Evolutionary conservation across 495 filamentous ascomycete species (phyloP).

Genomic region (Podospora pseudocomata): DNA sequence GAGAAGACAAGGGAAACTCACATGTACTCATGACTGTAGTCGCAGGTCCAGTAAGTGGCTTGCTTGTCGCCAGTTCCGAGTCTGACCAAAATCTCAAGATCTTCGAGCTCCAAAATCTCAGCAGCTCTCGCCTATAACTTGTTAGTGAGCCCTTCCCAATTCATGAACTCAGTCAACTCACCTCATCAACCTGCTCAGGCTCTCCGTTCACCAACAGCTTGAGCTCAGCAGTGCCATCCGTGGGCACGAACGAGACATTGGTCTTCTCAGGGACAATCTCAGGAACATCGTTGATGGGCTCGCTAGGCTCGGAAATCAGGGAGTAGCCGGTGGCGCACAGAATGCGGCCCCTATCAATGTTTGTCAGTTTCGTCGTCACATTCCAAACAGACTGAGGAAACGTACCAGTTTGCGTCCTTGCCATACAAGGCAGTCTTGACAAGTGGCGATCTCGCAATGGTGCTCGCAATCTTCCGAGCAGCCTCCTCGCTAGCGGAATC

Average conservation of each 20-base stretch:
- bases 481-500: conserved; percentile 64
- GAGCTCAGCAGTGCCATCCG: conserved; percentile 74
- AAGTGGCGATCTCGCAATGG: conserved; percentile 88
- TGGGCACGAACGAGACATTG: conserved; percentile 86
- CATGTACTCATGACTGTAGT: conserved; percentile 97
- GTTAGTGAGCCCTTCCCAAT: conserved; percentile 1
- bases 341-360: conserved; percentile 63
- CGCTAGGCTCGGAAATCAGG: conserved; percentile 59
- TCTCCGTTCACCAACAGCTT: conserved; percentile 87
- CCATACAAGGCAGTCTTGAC: conserved; percentile 98
- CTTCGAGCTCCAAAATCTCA: conserved; percentile 81
- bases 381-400: neutral
- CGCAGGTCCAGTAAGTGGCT: conserved; percentile 90
- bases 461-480: conserved; percentile 69
- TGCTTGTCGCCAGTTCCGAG: conserved; percentile 69
- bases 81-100: conserved; percentile 74
- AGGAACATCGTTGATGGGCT: conserved; percentile 50
- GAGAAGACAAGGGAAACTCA: conserved; percentile 21
- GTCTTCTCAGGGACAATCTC: conserved; percentile 77
- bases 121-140: conserved; percentile 57
- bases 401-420: conserved; percentile 89
- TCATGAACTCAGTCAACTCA: conserved; percentile 8
- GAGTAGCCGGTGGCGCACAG: conserved; percentile 93
- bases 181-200: conserved; percentile 88
- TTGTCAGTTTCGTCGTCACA: conserved; percentile 12